Evolutionary conservation across 371 early-diverging fungal species (phyloP).

Genomic region (Saksenaea oblongispora): DNA sequence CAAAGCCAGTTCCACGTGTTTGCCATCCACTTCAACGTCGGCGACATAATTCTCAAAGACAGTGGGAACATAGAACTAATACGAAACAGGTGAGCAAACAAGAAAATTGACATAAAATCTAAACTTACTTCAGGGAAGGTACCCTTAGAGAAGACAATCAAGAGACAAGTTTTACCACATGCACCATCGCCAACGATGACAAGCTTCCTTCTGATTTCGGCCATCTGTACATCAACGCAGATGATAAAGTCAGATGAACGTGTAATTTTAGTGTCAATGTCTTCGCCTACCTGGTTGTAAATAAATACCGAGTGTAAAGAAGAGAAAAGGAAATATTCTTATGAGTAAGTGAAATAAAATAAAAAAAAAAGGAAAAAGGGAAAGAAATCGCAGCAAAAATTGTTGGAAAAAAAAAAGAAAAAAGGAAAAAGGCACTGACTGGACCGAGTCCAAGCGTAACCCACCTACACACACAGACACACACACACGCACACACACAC

Average conservation of each 20-base stretch:
- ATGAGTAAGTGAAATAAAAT: constrained; percentile 1
- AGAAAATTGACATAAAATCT: constrained; percentile 1
- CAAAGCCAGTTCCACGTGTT: constrained; percentile 90
- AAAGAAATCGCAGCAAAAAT: constrained; percentile 1
- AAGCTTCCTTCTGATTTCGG: constrained; percentile 91
- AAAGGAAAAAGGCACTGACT: neutral
- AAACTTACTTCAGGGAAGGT: constrained; percentile 84
- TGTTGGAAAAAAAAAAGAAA: neutral
- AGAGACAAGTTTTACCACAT: constrained; percentile 95
- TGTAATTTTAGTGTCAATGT: neutral
- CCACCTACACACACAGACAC: too few species aligned
- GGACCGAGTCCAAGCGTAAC: neutral
- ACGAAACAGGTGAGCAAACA: neutral
- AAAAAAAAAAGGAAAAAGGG: neutral
- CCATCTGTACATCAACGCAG: constrained; percentile 43
- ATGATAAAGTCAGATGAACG: neutral
- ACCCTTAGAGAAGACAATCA: constrained; percentile 90
- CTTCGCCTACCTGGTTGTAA: neutral
- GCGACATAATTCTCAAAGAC: constrained; percentile 97
- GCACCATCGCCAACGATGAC: constrained; percentile 97
- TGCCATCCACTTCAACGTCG: constrained; percentile 92
- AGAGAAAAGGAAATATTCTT: constrained; percentile 6
- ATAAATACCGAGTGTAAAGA: constrained; percentile 8
- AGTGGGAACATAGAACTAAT: constrained; percentile 86
- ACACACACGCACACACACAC: too few species aligned